Base-by-base conservation (phyloP, 306 rosid species). In the Spatholobus suberectus region DNA sequence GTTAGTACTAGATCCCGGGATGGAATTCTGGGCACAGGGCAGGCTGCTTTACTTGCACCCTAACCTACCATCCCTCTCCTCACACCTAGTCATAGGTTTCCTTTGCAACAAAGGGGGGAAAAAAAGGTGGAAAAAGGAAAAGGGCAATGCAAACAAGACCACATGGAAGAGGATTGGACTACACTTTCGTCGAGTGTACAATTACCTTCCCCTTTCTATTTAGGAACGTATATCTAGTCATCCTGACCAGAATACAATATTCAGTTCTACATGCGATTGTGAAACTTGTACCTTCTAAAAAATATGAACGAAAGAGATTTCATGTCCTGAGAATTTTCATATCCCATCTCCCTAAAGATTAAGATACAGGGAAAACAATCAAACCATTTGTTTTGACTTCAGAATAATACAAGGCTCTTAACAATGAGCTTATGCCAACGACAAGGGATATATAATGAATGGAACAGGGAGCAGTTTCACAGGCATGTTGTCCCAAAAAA, bases 111-210 rank as follows among this genome's bases (percentile, higher is more conserved):
- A 35, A 52, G 8, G 6, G 8, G 6, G 5, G 23, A 4, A 15
- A 27, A 61, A 58, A 11, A 12, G 8, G 4, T 13, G 38, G 38
- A 47, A 47, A 10, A 49, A 35, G 38, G 49, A 66, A 35, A 51
- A 37, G 41, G 74, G 27, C 4, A 63, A 44, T 77, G 73, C 4
- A 20, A 37, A 20, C 73, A 79, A 54, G 69, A 38, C 41, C 75
- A 78, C 1, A 0, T 24, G 51, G 67, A 35, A 32, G 70, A 70
- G 18, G 74, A 38, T 69, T 69, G 44, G 52, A 11, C 29, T 37
- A 26, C 43, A 55, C 44, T 72, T 81, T 29, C 2, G 38, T 59
- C 54, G 1, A 71, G 43, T 61, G 66, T 18, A 71, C 62, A 58
- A 29, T 58, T 70, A 41, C 43, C 59, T 18, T 18, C 21, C 35